Base-by-base conservation (phyloP, 2,329 filamentous ascomycete species). In the Cucurbitaria berberidis region DNA sequence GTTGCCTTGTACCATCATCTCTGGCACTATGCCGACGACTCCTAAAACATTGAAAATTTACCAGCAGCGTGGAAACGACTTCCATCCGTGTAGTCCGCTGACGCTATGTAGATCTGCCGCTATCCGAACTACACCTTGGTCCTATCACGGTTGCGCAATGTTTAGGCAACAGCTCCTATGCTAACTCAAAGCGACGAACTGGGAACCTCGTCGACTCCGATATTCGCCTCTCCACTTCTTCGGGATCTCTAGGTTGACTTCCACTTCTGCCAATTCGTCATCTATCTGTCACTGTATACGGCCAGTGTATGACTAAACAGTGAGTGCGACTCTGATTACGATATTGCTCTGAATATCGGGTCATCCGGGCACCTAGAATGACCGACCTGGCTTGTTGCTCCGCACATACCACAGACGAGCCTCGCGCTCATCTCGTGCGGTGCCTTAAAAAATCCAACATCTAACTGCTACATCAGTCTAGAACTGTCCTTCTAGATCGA, bases 1-100 rank as follows among this genome's bases (percentile, higher is more conserved):
- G 62, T 57, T 61, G 62, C 62, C 62, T 65, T 48, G 41, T 51
- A 13, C 19, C 53, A n/a, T 39, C 26, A 27, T 38, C 22, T n/a
- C 44, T 15, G 5, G 47, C 21, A 51, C 42, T 8, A n/a, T 36
- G 34, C 35, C 32, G 39, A 19, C 29, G 46, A 30, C 27, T n/a
- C 27, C 27, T 48, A 16, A 22, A 6, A 16, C 18, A 19, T 30
- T 19, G 24, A n/a, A 41, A 18, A 22, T 36, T 19, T 27, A 19
- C 19, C 8, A 40, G 5, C 15, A 39, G 13, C 18, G 41, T 39
- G 8, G 27, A 19, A 29, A n/a, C 26, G 35, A 27, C 22, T 45
- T 16, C 52, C 49, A n/a, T 13, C 46, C 51, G 50, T 43, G 38
- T 54, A 53, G 49, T 51, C 38, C 35, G 51, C 45, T 56, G 51